These are phyloP conservation scores for Centella asiatica DNA, from an alignment of 129 eudicot species.

Conservation along the genomic window DNA sequence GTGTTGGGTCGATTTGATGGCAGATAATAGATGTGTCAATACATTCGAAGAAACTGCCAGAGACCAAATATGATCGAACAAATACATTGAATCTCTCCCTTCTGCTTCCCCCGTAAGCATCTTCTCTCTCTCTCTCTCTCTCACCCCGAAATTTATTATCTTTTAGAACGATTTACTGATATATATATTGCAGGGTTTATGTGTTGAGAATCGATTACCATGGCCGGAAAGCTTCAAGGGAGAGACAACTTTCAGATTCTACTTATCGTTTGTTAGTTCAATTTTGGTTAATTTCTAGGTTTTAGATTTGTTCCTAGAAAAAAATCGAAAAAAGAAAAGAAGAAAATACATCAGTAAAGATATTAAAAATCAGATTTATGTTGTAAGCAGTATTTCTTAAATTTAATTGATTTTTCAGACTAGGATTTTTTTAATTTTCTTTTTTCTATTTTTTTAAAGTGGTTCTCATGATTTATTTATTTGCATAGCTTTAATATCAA, in stretches of 20 bases:
- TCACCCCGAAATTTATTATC: not conserved
- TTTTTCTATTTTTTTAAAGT: not conserved
- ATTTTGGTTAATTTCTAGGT: slow-evolving; percentile 13
- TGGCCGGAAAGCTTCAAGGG: slow-evolving; percentile 16
- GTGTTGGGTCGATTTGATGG: too few species aligned
- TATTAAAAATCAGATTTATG: slow-evolving; percentile 6
- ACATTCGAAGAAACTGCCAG: not conserved
- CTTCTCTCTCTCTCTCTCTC: not conserved
- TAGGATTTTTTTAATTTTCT: too few species aligned
- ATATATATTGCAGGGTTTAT: not conserved
- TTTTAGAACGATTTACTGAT: not conserved
- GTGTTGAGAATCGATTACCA: not conserved
- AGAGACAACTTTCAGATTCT: slow-evolving; percentile 11
- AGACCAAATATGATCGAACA: not conserved
- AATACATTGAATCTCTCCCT: too few species aligned
- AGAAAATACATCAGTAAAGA: not conserved
- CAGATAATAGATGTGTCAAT: too few species aligned
- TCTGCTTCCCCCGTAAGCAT: not conserved
- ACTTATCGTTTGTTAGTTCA: slow-evolving; percentile 11
- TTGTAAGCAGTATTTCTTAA: slow-evolving; percentile 10
- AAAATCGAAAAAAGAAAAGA: too few species aligned
- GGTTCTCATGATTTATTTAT: not conserved
- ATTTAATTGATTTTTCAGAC: not conserved
- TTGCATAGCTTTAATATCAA: slow-evolving; percentile 21
- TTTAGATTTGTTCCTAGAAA: slow-evolving; percentile 24